Evolutionary conservation across 768 basidiomycete genomes (phyloP).

Genomic region (Leccinum barrowsii): DNA sequence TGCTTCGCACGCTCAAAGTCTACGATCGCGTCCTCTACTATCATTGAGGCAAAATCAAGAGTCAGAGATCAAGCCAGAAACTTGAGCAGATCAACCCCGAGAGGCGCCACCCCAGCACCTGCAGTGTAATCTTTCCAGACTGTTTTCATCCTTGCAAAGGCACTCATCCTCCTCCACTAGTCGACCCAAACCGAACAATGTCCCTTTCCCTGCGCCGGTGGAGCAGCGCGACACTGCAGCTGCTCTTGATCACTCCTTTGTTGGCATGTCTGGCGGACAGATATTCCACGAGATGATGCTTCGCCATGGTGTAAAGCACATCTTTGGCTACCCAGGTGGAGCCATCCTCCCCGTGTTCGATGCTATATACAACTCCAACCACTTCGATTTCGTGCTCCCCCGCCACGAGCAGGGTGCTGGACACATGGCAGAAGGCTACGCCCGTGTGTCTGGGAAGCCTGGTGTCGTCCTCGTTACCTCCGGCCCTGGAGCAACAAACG

Average conservation of each 20-base stretch:
- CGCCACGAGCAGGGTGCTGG: constrained; percentile 98
- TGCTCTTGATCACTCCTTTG: constrained; percentile 76
- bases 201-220: constrained; percentile 34
- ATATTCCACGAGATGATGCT: constrained; percentile 99
- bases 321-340: constrained; percentile 97
- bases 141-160: neutral
- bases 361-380: constrained; percentile 93
- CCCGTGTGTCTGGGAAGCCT: constrained; percentile 94
- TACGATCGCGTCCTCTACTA: constrained; percentile 47
- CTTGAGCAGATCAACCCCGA: constrained; percentile 64
- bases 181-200: constrained; percentile 37
- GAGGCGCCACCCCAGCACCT: constrained; percentile 59
- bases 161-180: constrained; percentile 53
- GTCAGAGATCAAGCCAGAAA: constrained; percentile 74
- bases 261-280: constrained; percentile 92
- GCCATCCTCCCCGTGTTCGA: constrained; percentile 99
- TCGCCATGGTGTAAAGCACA: constrained; percentile 90
- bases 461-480: constrained; percentile 98
- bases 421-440: constrained; percentile 99
- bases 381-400: constrained; percentile 94
- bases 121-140: constrained; percentile 46
- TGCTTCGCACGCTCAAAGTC: constrained; percentile 49
- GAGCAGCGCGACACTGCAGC: constrained; percentile 42
- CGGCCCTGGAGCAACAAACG: constrained; percentile 97
- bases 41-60: constrained; percentile 77